phyloP scores from a whole-genome alignment of 768 basidiomycete species.

The Suillus americanus region DNA sequence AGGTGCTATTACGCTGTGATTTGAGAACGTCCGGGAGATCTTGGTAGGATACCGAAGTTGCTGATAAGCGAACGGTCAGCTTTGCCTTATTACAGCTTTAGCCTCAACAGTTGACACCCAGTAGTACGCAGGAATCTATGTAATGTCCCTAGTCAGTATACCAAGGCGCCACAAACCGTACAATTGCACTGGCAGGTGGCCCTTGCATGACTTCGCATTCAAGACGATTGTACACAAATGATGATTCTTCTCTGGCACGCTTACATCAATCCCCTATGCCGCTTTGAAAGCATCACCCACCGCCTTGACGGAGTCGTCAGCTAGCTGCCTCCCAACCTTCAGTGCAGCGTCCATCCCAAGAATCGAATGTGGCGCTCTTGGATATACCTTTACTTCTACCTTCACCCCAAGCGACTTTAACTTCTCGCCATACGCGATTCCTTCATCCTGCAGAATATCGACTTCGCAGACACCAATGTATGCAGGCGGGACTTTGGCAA shows the following conservation, averaged over 20 bases:
- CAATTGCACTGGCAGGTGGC: neutral
- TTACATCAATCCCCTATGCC: neutral
- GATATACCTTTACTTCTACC: slow-evolving; percentile 56
- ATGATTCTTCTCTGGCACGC: neutral
- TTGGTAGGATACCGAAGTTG: neutral
- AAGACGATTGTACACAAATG: neutral
- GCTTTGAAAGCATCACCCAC: slow-evolving; percentile 20
- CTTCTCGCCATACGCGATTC: slow-evolving; percentile 60
- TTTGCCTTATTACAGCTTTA: neutral
- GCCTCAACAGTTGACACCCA: too few relatives aligned
- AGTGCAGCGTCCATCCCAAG: slow-evolving; percentile 64
- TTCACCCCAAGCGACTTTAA: slow-evolving; percentile 52
- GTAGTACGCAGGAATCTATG: too few relatives aligned
- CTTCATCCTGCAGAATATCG: slow-evolving; percentile 69
- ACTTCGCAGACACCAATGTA: slow-evolving; percentile 66
- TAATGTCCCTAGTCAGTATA: too few relatives aligned
- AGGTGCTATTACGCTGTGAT: neutral
- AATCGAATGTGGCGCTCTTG: slow-evolving; percentile 61
- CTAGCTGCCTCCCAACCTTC: slow-evolving; percentile 14
- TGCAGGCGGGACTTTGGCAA: slow-evolving; percentile 51
- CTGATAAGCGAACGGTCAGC: neutral
- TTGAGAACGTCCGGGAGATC: neutral
- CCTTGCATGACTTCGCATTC: neutral
- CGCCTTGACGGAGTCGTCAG: slow-evolving; percentile 22
- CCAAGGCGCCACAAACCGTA: too few relatives aligned